Base-by-base conservation (phyloP, 176 grass and related monocot species). In the Microstegium vimineum region DNA sequence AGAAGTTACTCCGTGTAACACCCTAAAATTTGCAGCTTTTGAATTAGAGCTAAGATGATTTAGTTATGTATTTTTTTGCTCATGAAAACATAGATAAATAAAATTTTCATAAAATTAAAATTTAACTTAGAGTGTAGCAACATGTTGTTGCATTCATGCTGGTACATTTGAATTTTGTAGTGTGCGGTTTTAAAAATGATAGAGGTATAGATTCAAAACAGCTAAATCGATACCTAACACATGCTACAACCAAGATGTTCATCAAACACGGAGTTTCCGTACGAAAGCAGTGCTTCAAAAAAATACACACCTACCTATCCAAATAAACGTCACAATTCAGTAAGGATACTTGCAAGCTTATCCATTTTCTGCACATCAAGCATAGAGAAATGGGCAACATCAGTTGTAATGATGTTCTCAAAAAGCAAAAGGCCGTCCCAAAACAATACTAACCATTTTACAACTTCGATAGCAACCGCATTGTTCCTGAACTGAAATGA, bases 381-480 rank as follows among this genome's bases (percentile, higher is more conserved):
- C 25, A 5, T 73, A 51, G 43, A 51, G 49, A 15, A 73, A 51
- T 10, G 8, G 54, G 54, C 47, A 75, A 25, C 47, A 75, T 75
- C 5, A 6, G 20, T 8, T 57, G 27, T 35, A 57, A 56, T 32
- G 28, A 4, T 0, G 4, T 35, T 56, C 36, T 45, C 23, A 41
- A 66, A 17, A 25, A 12, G n/a, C 60, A 52, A 75, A 10, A 59
- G 66, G 73, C 18, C 30, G 35, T 22, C 2, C 62, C 61, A 64
- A 57, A 68, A 84, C 46, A 84, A 76, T 52, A 66, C 2, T 33
- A 41, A 41, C 51, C 52, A 20, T 71, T 62, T 78, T 49, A 85
- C 74, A 71, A 62, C 62, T 6, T 33, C 46, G 37, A 62, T 45
- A 78, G 51, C 23, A 71, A 25, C 40, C 1, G 14, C 36, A 67